Base-by-base conservation (phyloP, 2,329 filamentous ascomycete genomes). In the Volutella citrinella region DNA sequence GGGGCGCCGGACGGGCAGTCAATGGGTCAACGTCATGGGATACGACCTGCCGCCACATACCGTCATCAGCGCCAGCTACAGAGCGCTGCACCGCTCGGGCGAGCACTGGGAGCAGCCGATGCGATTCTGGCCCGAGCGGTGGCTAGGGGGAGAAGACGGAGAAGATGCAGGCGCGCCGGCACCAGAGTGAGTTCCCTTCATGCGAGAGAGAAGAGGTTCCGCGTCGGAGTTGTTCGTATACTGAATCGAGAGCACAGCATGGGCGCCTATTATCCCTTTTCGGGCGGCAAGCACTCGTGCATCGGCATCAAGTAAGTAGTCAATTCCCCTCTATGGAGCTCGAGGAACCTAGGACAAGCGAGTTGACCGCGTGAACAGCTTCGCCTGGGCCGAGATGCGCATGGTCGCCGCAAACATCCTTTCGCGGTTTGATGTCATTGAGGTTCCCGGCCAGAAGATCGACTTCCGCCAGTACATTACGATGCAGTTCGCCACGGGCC, bases 331-430 rank as follows among this genome's bases (percentile, higher is more conserved):
- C n/a, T n/a, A n/a, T n/a, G n/a, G n/a, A n/a, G n/a, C n/a, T n/a
- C n/a, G n/a, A n/a, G n/a, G n/a, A n/a, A n/a, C n/a, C n/a, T n/a
- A n/a, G n/a, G n/a, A n/a, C n/a, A n/a, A n/a, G n/a, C n/a, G n/a
- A n/a, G n/a, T n/a, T n/a, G n/a, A n/a, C n/a, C n/a, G n/a, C n/a
- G n/a, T n/a, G n/a, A n/a, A n/a, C n/a, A 31, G 29, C 14, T 31
- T 31, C 18, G 20, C 29, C 10, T 31, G 20, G 29, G 29, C 29
- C 24, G 20, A 31, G 19, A 31, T 31, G 20, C 22, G 29, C n/a
- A 31, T 31, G 20, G 24, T 31, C 11, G 20, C 29, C n/a, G 20
- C 15, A 17, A 31, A 31, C 12, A 10, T 31, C 5, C 7, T 31
- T 19, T 31, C 29, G 7, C 22, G 29, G 24, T 31, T 12, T 18